A percentile compares a stretch with the other conserved stretches of the same genome.
Evolutionary conservation across 1,284 basidiomycete genomes (phyloP).

Genomic region (Filobasidium uniguttulatum): DNA sequence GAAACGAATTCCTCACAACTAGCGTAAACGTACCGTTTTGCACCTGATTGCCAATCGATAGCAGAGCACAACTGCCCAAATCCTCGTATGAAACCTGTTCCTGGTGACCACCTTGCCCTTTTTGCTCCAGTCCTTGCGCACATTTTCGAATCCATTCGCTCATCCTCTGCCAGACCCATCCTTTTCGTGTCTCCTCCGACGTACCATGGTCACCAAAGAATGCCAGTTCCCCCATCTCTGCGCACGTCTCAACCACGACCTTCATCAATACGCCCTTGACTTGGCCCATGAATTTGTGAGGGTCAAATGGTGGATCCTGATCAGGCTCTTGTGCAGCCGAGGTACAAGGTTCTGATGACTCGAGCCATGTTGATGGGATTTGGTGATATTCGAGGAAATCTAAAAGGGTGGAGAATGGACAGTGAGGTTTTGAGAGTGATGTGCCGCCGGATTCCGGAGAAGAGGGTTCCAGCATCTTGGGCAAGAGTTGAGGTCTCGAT

Average conservation of each 20-base stretch:
- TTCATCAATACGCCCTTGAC: neutral
- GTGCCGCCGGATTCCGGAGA: neutral
- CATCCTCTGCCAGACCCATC: neutral
- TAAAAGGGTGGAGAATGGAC: neutral
- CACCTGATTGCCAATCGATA: neutral
- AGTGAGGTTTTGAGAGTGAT: neutral
- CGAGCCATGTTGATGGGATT: neutral
- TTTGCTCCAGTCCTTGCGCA: neutral
- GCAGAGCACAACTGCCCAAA: neutral
- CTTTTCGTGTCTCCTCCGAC: no score
- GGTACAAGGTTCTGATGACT: neutral
- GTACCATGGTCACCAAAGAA: no score
- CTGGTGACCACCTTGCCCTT: no score
- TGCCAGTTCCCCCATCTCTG: neutral
- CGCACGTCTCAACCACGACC: neutral
- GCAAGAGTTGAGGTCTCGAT: neutral
- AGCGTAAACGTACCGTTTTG: neutral
- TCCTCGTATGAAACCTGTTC: no score
- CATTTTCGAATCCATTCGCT: neutral
- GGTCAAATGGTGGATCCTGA: neutral
- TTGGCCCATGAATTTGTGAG: neutral
- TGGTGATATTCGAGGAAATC: neutral
- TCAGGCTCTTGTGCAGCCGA: neutral
- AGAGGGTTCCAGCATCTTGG: no score
- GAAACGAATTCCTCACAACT: no score